Percentiles rank a stretch among this genome's conserved stretches.
Evolutionary conservation across 176 grass and related monocot genomes (phyloP).

Genomic region (Oryza officinalis): DNA sequence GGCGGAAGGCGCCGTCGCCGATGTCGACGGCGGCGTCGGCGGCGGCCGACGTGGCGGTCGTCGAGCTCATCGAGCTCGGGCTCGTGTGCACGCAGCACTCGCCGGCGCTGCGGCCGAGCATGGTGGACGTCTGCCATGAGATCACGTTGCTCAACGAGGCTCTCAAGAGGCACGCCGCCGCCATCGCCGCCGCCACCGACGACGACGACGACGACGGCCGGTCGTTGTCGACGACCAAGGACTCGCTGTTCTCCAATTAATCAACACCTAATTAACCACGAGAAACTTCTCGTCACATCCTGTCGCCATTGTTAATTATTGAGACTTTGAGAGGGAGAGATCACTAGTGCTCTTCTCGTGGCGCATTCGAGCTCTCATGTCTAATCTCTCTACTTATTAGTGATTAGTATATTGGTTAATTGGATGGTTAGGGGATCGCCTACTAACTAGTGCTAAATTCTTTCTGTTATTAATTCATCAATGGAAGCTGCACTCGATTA

Average conservation of each 20-base stretch:
- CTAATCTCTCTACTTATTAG: not conserved
- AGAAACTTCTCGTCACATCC: not conserved
- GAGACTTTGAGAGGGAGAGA: not conserved
- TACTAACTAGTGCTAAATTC: constrained; percentile 56
- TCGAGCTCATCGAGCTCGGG: constrained; percentile 79
- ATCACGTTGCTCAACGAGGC: constrained; percentile 70
- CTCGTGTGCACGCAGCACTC: constrained; percentile 81
- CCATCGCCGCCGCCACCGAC: not conserved
- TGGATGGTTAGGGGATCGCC: constrained; percentile 42
- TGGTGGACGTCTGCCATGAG: constrained; percentile 70
- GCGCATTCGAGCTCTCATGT: constrained; percentile 17
- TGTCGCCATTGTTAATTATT: not conserved
- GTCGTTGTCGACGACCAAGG: constrained; percentile 44
- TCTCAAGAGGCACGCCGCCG: constrained; percentile 34
- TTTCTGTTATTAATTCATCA: constrained; percentile 47
- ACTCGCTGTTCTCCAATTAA: constrained; percentile 48
- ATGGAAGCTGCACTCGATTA: constrained; percentile 40
- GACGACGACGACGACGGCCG: not conserved
- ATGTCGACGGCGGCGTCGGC: not conserved
- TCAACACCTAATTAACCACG: not conserved
- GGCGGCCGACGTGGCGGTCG: constrained; percentile 36
- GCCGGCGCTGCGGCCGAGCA: constrained; percentile 65
- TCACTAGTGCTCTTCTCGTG: not conserved
- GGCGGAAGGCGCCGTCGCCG: constrained; percentile 12
- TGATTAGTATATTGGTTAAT: constrained; percentile 2